Conservation (phyloP, 1,284 basidiomycete species). For the Cryptococcus amylolentus region DNA sequence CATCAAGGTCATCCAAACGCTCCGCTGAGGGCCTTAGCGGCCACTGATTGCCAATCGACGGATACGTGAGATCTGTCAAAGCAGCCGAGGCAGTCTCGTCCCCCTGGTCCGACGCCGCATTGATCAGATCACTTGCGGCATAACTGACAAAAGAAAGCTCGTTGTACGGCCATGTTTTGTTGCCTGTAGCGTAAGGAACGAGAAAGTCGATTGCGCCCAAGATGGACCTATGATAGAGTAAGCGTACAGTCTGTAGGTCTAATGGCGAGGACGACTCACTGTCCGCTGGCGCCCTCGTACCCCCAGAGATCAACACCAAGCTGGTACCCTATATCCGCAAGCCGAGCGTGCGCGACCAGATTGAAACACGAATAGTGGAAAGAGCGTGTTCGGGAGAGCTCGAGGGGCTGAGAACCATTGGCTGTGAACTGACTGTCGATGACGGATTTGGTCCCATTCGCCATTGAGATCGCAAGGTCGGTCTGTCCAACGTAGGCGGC, state of each 20-base stretch:
- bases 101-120: background rate
- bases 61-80: background rate
- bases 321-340: background rate
- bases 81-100: background rate
- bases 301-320: background rate
- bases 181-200: background rate
- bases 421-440: background rate
- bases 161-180: background rate
- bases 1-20: background rate
- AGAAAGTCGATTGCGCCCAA: background rate
- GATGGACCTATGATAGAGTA: background rate
- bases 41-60: background rate
- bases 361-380: background rate
- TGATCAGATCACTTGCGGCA: background rate
- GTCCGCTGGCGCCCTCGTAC: background rate
- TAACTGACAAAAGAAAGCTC: background rate
- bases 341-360: background rate
- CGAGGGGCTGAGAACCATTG: background rate
- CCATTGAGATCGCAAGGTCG: background rate
- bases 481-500: background rate
- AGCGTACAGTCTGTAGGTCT: background rate
- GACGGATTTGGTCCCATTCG: background rate
- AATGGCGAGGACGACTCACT: background rate
- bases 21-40: background rate
- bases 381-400: background rate